Evolutionary conservation across 2,329 filamentous ascomycete genomes (phyloP), one percentile per base, ranked within the genome.

Genomic region (Paracorniculantispora psalliotae): DNA sequence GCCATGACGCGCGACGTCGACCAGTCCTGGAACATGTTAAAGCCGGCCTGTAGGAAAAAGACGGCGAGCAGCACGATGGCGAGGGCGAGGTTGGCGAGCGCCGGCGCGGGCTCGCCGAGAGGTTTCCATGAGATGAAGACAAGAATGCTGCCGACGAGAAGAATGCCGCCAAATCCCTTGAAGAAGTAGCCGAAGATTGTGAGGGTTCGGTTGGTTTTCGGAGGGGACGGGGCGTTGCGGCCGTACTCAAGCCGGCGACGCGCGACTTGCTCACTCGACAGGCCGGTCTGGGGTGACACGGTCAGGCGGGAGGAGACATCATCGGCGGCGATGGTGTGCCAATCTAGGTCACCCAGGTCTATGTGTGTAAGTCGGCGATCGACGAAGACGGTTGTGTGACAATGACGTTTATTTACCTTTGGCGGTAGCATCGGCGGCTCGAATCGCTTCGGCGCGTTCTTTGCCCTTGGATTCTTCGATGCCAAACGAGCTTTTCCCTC

Each of bases 51-150:
- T 43, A 88, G 82, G 63, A 85, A 72, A 66, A 87, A 92, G 8
- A 92, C 88, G 6, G 84, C 81, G 1, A 87, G 69, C 6, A 92
- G 75, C 2, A 92, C 88, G 65, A 91, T 89, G 0, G 86, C 89
- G 25, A 92, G 78, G 0, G 88, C 89, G 63, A 85, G 65, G 67
- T 93, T 92, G 7, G 89, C 88, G 15, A 81, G 65, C 0, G 85
- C 81, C 2, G 89, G 88, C 2, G 49, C 52, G 3, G 89, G 89
- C 10, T 88, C 68, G 4, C 89, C 89, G 0, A 92, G 81, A 0
- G 89, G 90, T 63, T 83, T 86, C 88, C 89, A 92, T 2, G 88
- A 84, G 60, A 92, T 75, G 66, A 92, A 91, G 52, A 92, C 89
- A 2, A 92, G 79, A 37, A 92, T 81, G 21, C 82, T 78, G 19